phyloP scores from a whole-genome alignment of 2,329 filamentous ascomycete species.

The Fusarium xyrophilum region DNA sequence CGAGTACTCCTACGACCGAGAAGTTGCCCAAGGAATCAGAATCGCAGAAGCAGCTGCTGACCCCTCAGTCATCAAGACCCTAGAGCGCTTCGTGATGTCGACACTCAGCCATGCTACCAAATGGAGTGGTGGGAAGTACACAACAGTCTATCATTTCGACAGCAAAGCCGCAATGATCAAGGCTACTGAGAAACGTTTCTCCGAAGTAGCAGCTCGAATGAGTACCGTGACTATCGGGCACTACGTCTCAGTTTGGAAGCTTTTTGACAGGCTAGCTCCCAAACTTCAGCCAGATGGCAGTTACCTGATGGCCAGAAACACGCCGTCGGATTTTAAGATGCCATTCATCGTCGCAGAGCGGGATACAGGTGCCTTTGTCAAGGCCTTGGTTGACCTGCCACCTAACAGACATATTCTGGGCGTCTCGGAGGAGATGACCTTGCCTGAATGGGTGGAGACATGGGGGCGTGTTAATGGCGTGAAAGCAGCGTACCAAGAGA shows the following conservation, averaged over 20 bases:
- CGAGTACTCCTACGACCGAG: background rate
- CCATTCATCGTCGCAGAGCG: background rate
- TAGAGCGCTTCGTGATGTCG: background rate
- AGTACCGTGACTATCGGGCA: background rate
- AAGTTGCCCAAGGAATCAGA: background rate
- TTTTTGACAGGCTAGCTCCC: background rate
- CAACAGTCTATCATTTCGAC: background rate
- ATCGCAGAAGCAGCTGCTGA: background rate
- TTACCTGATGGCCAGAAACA: background rate
- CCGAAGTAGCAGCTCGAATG: fast-evolving
- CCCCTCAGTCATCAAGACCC: background rate
- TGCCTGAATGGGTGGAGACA: background rate
- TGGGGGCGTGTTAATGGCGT: background rate
- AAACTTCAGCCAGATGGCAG: background rate
- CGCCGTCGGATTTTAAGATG: background rate
- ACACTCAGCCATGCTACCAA: background rate
- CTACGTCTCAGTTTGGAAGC: background rate
- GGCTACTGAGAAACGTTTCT: background rate
- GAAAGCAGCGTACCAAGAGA: background rate
- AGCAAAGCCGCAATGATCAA: background rate
- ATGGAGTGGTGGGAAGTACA: background rate
- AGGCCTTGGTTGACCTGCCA: background rate
- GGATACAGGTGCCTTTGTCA: background rate
- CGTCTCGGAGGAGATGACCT: background rate
- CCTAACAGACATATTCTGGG: background rate